Evolutionary conservation across 2,329 filamentous ascomycete species (phyloP).

Genomic region (Shiraia sp.): DNA sequence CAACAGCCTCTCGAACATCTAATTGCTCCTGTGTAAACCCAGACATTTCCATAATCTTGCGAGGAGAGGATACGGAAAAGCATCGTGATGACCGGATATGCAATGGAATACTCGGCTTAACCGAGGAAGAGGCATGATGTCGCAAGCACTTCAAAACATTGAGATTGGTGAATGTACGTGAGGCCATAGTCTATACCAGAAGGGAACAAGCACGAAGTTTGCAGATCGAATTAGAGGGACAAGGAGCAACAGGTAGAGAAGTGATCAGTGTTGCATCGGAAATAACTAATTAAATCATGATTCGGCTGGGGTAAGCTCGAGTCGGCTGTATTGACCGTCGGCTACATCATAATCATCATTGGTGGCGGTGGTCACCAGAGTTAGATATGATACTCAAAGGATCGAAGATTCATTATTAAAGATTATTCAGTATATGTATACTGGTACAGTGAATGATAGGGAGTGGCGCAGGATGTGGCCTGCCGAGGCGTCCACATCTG

Average conservation of each 20-base stretch:
- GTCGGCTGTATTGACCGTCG: conserved; percentile 1
- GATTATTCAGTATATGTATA: conserved; percentile 8
- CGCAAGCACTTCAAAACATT: not conserved
- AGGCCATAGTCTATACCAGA: not conserved
- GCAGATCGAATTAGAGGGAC: conserved; percentile 2
- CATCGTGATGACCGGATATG: conserved; percentile 9
- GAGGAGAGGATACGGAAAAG: conserved; percentile 47
- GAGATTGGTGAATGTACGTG: not conserved
- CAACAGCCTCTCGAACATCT: conserved; percentile 70
- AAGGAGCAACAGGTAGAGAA: conserved; percentile 1
- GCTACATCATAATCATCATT: not conserved
- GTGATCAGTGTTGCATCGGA: conserved; percentile 4
- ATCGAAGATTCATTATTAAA: too few relatives aligned
- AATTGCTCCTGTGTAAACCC: conserved; percentile 75
- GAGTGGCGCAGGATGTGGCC: too few relatives aligned
- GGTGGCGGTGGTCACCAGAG: not conserved
- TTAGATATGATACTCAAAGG: too few relatives aligned
- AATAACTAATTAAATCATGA: not conserved
- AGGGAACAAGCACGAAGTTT: not conserved
- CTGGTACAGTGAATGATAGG: too few relatives aligned
- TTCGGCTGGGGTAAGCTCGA: not conserved
- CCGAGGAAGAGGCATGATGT: not conserved
- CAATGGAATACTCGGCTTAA: not conserved
- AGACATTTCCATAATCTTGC: conserved; percentile 77
- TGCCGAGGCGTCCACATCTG: too few relatives aligned